A percentile compares a stretch with the other conserved stretches of the same genome.
phyloP scores from a whole-genome alignment of 2,329 filamentous ascomycete species.

The Xylariaceae sp. region DNA sequence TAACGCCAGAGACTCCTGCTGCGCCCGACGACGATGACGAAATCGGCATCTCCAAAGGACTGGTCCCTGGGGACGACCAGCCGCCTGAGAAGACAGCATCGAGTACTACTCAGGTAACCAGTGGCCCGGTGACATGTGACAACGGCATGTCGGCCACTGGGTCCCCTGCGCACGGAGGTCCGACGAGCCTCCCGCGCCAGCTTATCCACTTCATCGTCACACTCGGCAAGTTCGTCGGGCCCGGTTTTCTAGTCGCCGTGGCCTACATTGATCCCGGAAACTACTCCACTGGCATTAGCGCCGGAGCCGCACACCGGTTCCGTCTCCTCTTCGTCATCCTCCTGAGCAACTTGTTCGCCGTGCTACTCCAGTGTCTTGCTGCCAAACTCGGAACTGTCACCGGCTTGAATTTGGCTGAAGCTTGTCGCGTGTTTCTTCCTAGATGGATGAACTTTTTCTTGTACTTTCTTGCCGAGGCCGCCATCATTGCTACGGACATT shows the following conservation, averaged over 20 bases:
- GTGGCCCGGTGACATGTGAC: conserved; percentile 11
- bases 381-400: conserved; percentile 66
- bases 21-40: conserved; percentile 19
- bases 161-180: conserved; percentile 8
- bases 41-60: conserved; percentile 10
- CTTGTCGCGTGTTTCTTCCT: conserved; percentile 60
- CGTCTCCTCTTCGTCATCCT: conserved; percentile 63
- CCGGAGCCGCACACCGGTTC: conserved; percentile 61
- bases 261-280: conserved; percentile 61
- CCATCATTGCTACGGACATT: conserved; percentile 67
- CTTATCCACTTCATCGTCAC: conserved; percentile 37
- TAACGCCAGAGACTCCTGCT: conserved; percentile 20
- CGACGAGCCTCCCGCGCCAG: conserved; percentile 16
- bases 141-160: not conserved
- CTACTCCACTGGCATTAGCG: conserved; percentile 65
- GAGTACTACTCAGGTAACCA: conserved; percentile 11
- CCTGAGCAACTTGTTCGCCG: conserved; percentile 65
- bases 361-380: conserved; percentile 62
- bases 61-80: conserved; percentile 24
- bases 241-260: conserved; percentile 60
- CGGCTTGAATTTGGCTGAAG: conserved; percentile 61
- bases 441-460: conserved; percentile 58
- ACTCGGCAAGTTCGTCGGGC: conserved; percentile 56
- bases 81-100: conserved; percentile 19
- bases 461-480: conserved; percentile 59